Evolutionary conservation across 768 basidiomycete genomes (phyloP), one percentile per base, ranked within the genome.

Genomic region (Mycena chlorophos): DNA sequence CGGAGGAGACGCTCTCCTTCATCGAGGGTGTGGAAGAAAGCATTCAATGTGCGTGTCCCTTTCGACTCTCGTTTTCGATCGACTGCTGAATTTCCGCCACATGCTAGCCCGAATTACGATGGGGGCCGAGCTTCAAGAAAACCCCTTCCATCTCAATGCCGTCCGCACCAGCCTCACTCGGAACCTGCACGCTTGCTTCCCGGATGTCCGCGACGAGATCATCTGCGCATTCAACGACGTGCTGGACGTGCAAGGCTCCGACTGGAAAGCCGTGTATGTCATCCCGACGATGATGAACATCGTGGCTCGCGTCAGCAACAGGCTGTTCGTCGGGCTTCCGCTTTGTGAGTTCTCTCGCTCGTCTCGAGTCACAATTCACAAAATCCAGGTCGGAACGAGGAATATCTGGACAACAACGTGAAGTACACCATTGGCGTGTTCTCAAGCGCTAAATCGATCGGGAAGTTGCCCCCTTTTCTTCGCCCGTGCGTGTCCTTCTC

Each of bases 1-100:
- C 74, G 0, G 77, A 80, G 19, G 65, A 75, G 29, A 59, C 65
- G 8, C 56, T 80, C 14, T 79, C 78, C 1, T 69, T 75, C 28
- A 0, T n/a, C 1, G 74, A 71, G 19, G 70, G 69, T 0, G 19
- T 59, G 0, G 64, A 60, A 4, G 72, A 79, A 29, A 80, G 75
- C 34, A 13, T 63, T 49, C 12, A 34, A 10, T 17, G 12, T 45
- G 1, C 10, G 16, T 8, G 34, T 3, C n/a, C 14, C 30, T 1
- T 31, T 29, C 14, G 13, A n/a, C 14, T 1, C 26, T 3, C 19
- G 5, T 25, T 13, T 5, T 51, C 30, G 1, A 26, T 27, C 51
- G 57, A 48, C 6, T 4, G 8, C 40, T 22, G 50, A 51, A 59
- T 6, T 23, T 14, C 19, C 4, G 31, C 23, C 20, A 26, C 25